phyloP scores from a whole-genome alignment of 345 rosid species.

The Arabis hirsuta region DNA sequence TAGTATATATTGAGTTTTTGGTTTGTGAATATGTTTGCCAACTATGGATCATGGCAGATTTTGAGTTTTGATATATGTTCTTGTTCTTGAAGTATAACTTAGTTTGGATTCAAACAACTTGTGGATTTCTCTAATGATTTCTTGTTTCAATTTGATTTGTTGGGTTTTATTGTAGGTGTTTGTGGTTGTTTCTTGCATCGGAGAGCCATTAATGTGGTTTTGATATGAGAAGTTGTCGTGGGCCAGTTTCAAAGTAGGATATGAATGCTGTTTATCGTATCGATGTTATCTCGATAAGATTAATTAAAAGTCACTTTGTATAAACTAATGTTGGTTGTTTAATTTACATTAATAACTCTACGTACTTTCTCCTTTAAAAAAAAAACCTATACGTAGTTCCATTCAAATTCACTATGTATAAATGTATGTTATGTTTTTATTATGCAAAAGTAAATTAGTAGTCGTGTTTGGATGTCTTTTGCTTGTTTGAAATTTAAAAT shows the following conservation, averaged over 20 bases:
- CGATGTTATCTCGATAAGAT: neutral
- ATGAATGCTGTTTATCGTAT: constrained; percentile 9
- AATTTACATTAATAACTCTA: too few species aligned
- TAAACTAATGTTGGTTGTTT: neutral
- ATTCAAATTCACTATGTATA: neutral
- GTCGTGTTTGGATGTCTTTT: neutral
- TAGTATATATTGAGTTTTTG: neutral
- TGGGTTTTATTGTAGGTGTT: constrained; percentile 24
- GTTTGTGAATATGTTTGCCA: neutral
- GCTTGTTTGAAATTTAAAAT: neutral
- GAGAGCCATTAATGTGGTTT: constrained; percentile 16
- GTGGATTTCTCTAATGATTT: neutral
- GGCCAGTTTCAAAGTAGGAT: constrained; percentile 13
- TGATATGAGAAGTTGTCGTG: constrained; percentile 14
- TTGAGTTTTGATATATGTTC: neutral
- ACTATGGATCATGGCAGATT: neutral
- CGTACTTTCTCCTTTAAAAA: too few species aligned
- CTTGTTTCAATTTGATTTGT: neutral
- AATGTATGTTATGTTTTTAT: neutral
- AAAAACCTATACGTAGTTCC: too few species aligned
- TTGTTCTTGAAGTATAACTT: neutral
- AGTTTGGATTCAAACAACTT: neutral
- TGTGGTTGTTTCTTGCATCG: constrained; percentile 2
- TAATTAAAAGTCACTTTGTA: neutral
- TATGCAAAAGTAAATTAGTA: neutral